phyloP scores from a whole-genome alignment of 352 stramenopile species.

The Thalassiosira mediterranea region DNA sequence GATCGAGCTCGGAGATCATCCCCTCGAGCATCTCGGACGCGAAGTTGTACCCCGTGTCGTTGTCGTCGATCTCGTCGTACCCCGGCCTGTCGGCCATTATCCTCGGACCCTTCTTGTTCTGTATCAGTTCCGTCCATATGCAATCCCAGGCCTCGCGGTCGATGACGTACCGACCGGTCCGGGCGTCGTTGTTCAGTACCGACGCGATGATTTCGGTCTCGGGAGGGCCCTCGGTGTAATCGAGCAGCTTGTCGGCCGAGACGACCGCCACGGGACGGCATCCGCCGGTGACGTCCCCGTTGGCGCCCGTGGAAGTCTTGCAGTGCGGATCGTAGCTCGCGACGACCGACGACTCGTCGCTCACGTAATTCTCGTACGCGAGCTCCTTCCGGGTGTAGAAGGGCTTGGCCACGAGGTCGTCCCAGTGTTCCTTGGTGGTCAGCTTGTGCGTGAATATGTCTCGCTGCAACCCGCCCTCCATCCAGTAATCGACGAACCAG shows the following conservation, averaged over 20 bases:
- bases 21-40: slow-evolving; percentile 8
- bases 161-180: slow-evolving; percentile 40
- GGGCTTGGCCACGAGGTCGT: too few species aligned
- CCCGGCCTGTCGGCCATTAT: slow-evolving; percentile 12
- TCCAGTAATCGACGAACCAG: slow-evolving; percentile 54
- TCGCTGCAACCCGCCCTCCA: slow-evolving; percentile 42
- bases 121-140: slow-evolving; percentile 21
- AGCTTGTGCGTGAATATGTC: slow-evolving; percentile 55
- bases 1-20: slow-evolving; percentile 22
- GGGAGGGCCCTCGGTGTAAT: slow-evolving; percentile 1
- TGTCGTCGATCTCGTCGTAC: not conserved
- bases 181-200: slow-evolving; percentile 15
- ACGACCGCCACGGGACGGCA: slow-evolving; percentile 44
- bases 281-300: slow-evolving; percentile 33
- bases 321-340: slow-evolving; percentile 49
- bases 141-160: slow-evolving; percentile 41
- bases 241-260: slow-evolving; percentile 40
- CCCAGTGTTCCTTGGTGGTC: slow-evolving; percentile 37
- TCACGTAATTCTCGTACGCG: slow-evolving; percentile 26
- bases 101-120: slow-evolving; percentile 3
- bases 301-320: too few species aligned
- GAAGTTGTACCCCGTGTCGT: slow-evolving; percentile 12
- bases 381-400: slow-evolving; percentile 22
- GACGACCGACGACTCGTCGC: slow-evolving; percentile 15
- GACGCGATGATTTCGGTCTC: slow-evolving; percentile 37